Base-by-base conservation (phyloP, 2,329 filamentous ascomycete species). In the Capronia epimyces region DNA sequence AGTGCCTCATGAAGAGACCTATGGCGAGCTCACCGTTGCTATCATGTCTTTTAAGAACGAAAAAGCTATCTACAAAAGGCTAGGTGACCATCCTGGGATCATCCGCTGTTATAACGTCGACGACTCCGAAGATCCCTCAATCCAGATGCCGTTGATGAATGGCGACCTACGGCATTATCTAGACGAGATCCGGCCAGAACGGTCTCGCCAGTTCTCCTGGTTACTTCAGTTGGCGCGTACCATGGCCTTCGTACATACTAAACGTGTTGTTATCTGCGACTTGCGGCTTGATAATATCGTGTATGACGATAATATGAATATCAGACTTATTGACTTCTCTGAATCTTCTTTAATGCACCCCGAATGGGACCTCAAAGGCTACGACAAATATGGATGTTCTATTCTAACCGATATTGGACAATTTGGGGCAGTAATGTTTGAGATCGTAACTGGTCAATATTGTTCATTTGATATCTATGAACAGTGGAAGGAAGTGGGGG, bases 371-470 rank as follows among this genome's bases (percentile, higher is more conserved):
- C 64, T 68, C 55, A 57, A 64, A 8, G 50, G 49, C 12, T 57
- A 53, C 4, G 58, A 65, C 50, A 60, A 64, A 21, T 48, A 57
- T 24, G 64, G 61, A 24, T 65, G 54, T 46, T 60, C 61, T 2
- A 57, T 59, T 10, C 52, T 57, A 18, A 64, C 58, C 10, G 63
- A 67, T 47, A 62, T 68, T 36, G 62, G 61, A 2, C 59, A 60
- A 16, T 56, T 67, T 15, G 64, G 63, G 6, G 51, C 60, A 24
- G 64, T 66, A n/a, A 63, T 65, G 32, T 67, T 63, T 46, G 60
- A 65, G 50, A 55, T 66, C 31, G 41, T 61, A 8, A 61, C 62
- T 13, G 57, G 56, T 16, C 29, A 52, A 7, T 49, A 53, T 12
- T 63, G 51, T 48, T 51, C 61, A 18, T 60, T 64, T 40, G 58